Base-by-base conservation (phyloP, 2,329 filamentous ascomycete genomes). In the Nannizziopsis arthrosporioides region DNA sequence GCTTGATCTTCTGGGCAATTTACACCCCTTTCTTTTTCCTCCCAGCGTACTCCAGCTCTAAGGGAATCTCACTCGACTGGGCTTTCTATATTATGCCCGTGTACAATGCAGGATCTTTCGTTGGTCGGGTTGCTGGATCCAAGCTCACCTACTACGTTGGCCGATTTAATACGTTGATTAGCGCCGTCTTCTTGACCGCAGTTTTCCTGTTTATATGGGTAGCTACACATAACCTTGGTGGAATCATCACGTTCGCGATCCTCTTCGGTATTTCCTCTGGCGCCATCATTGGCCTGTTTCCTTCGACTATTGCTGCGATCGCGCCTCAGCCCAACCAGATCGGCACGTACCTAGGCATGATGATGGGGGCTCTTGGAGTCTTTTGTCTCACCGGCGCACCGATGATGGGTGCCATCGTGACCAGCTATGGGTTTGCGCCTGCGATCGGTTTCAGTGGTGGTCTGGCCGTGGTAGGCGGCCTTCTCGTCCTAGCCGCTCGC, bases 41-140 rank as follows among this genome's bases (percentile, higher is more conserved):
- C 32, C 73, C 71, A n/a, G 72, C 77, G 51, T 78, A 77, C 59
- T 73, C 73, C 27, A 76, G 75, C 18, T 64, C 78, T 36, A 77
- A 71, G 14, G 74, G 83, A 52, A 40, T 49, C 38, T 40, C 38
- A 50, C 55, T 68, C 2, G 69, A 73, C 0, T 62, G 84, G 1
- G 76, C 77, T 0, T 82, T 79, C 55, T 85, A 84, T 57, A 69
- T 85, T 14, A 65, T 85, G 3, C 74, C 81, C 1, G 78, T 85
- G 51, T 69, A 84, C 55, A 85, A 85, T 57, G 76, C 72, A 0
- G 76, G 79, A 1, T 79, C 76, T 0, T 73, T 73, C 0, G 69
- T 77, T 15, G 79, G 78, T 0, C 73, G 78, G 12, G 70, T 81
- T 42, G 63, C 75, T 2, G 77, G 78, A 0, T 77, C 76, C 2